Base-by-base conservation (phyloP, 73 alveolate genomes). In the Symbiodinium natans region DNA sequence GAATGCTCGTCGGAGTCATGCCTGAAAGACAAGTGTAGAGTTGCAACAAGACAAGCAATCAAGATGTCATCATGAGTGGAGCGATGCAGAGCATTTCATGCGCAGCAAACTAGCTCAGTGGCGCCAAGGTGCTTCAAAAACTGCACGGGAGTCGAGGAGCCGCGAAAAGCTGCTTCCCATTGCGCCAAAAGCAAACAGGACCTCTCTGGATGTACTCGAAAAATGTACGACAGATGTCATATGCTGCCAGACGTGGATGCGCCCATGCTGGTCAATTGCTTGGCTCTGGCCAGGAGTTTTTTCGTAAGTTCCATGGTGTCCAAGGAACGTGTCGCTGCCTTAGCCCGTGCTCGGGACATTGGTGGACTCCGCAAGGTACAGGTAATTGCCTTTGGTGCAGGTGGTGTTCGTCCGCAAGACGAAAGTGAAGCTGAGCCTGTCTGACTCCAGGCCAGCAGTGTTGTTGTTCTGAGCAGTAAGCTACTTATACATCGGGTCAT, bases 141-240 rank as follows among this genome's bases (percentile, higher is more conserved):
- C 38, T n/a, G 80, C 80, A 27, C 80, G 80, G 33, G 80, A 63
- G 38, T 23, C 80, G 19, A 31, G 80, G 40, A 63, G 80, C 27
- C 80, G 80, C 17, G 80, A 63, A 63, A 63, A 63, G 80, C 36
- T 63, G 80, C 80, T 63, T 25, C 80, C 80, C 36, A 63, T 63
- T n/a, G 80, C 80, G 19, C 80, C 80, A 29, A 63, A 63, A 63
- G 80, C 80, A 27, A 63, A 63, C 80, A 63, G 80, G 80, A 63
- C 38, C 80, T 0, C 38, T 23, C 59, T 13, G 6, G 21, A 1
- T 17, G 13, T 2, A 63, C 21, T 7, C 9, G 77, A 29, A 23
- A 63, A 63, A 23, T 1, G 40, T 25, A 46, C 6, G 59, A 46
- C 13, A 13, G 59, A 46, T 46, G 13, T 6, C 59, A 46, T 6